These are phyloP conservation scores for Seiridium unicorne DNA, from an alignment of 2,329 filamentous ascomycete species.

Conservation along the genomic window DNA sequence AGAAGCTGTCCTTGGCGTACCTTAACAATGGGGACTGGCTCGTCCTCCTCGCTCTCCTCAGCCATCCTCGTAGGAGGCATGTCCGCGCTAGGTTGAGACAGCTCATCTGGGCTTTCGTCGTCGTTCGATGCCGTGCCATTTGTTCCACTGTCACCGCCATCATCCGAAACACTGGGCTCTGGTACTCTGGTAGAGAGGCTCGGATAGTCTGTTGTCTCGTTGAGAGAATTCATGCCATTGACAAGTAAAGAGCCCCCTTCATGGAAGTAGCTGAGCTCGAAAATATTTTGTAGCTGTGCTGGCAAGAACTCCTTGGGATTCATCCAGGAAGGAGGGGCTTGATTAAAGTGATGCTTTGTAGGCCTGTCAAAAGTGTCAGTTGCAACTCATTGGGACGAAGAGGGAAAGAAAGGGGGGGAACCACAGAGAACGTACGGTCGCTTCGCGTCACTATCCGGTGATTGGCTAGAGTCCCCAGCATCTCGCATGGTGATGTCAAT, in stretches of 20 bases:
- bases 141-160: constrained; percentile 46
- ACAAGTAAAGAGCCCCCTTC: constrained; percentile 61
- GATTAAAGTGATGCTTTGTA: constrained; percentile 43
- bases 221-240: constrained; percentile 65
- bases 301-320: constrained; percentile 57
- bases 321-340: constrained; percentile 51
- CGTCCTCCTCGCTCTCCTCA: constrained; percentile 59
- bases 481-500: constrained; percentile 88
- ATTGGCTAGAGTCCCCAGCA: constrained; percentile 24
- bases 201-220: constrained; percentile 58
- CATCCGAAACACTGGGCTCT: constrained; percentile 39
- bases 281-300: constrained; percentile 66
- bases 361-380: constrained; percentile 5
- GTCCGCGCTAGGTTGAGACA: constrained; percentile 25
- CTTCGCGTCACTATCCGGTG: not conserved
- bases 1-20: constrained; percentile 22
- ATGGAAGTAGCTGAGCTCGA: constrained; percentile 69
- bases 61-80: constrained; percentile 51
- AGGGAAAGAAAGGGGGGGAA: too few species aligned
- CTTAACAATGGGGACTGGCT: constrained; percentile 28
- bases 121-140: constrained; percentile 49
- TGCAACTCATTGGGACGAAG: not conserved
- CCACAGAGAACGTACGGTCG: not conserved
- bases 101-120: constrained; percentile 52
- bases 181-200: constrained; percentile 47